Evolutionary conservation across 352 stramenopile species (phyloP).

Genomic region (Phytophthora idaei): DNA sequence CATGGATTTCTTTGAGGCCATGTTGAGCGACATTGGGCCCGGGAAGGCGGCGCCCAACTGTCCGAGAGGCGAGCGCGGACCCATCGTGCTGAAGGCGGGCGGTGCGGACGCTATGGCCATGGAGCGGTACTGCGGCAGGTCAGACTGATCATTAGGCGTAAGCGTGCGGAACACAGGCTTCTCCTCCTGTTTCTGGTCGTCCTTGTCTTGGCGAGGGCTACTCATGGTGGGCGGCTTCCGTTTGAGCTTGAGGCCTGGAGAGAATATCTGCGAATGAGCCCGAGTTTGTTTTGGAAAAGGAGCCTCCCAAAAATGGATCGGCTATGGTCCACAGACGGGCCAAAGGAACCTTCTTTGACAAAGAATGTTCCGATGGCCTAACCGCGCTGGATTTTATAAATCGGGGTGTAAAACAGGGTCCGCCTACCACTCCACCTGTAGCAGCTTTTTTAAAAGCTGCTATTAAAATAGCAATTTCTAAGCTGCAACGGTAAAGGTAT

Average conservation of each 20-base stretch:
- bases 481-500: neutral
- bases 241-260: slow-evolving; percentile 13
- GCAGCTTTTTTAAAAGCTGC: neutral
- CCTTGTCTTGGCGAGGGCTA: slow-evolving; percentile 39
- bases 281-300: slow-evolving; percentile 12
- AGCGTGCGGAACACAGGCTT: slow-evolving; percentile 67
- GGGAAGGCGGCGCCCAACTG: slow-evolving; percentile 48
- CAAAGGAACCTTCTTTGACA: slow-evolving; percentile 28
- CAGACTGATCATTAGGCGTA: slow-evolving; percentile 49
- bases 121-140: slow-evolving; percentile 60
- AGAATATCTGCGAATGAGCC: slow-evolving; percentile 41
- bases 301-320: slow-evolving; percentile 6
- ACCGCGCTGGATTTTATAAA: slow-evolving; percentile 17
- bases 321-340: slow-evolving; percentile 13
- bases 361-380: slow-evolving; percentile 24
- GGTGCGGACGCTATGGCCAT: slow-evolving; percentile 52
- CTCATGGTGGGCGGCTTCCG: slow-evolving; percentile 28
- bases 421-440: neutral
- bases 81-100: slow-evolving; percentile 52
- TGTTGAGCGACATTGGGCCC: slow-evolving; percentile 49
- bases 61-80: slow-evolving; percentile 27
- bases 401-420: slow-evolving; percentile 14
- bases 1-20: slow-evolving; percentile 43
- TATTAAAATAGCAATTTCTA: neutral
- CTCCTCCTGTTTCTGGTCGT: slow-evolving; percentile 61